Conservation (phyloP, 2,329 filamentous ascomycete species). For the Penicillium sp. region DNA sequence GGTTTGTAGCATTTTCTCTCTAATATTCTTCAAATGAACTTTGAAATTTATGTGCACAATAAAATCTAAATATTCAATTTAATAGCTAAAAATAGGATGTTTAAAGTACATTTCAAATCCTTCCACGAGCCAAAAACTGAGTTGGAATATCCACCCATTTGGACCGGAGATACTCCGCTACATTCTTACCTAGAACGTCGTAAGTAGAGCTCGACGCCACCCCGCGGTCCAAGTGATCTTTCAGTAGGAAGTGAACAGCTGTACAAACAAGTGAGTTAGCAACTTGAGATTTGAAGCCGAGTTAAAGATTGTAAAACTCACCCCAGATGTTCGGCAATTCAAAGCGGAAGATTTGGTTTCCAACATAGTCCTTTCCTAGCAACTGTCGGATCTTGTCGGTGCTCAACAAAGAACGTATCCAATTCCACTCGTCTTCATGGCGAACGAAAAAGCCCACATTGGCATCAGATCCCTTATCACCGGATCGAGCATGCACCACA, state of each 20-base stretch:
- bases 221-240: conserved; percentile 41
- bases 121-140: conserved; percentile 23
- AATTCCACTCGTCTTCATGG: conserved; percentile 48
- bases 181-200: conserved; percentile 45
- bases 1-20: background rate
- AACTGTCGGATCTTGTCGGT: conserved; percentile 22
- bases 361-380: conserved; percentile 28
- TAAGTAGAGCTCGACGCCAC: conserved; percentile 37
- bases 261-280: background rate
- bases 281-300: background rate
- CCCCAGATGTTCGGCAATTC: conserved; percentile 45
- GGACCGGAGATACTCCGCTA: conserved; percentile 40
- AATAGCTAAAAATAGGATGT: background rate
- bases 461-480: conserved; percentile 51
- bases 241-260: conserved; percentile 44
- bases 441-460: conserved; percentile 54
- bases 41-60: background rate
- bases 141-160: conserved; percentile 39
- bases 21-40: background rate
- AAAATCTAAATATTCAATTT: background rate
- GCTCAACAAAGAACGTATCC: conserved; percentile 39
- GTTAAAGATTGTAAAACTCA: background rate
- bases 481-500: conserved; percentile 43
- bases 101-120: conserved; percentile 20
- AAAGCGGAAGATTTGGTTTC: conserved; percentile 46